phyloP scores from a whole-genome alignment of 2,329 filamentous ascomycete genomes.

The Emmonsia crescens region DNA sequence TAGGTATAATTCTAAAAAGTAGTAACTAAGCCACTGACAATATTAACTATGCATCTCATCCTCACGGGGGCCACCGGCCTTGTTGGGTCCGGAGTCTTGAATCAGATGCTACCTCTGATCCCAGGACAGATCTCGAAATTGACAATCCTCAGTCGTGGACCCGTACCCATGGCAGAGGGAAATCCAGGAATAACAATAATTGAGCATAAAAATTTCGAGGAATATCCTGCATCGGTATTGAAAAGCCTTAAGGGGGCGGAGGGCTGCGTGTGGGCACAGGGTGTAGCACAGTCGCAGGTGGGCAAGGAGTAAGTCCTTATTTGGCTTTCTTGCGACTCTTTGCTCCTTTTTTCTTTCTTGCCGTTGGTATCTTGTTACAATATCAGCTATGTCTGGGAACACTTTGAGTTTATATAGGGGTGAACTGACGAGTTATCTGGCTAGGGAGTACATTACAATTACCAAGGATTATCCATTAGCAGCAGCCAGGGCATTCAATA shows the following conservation, averaged over 20 bases:
- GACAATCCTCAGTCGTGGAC: slow-evolving; percentile 55
- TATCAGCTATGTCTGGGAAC: slow-evolving; percentile 5
- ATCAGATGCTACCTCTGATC: slow-evolving; percentile 44
- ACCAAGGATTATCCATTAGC: slow-evolving; percentile 56
- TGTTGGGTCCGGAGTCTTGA: slow-evolving; percentile 50
- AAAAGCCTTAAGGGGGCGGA: slow-evolving; percentile 51
- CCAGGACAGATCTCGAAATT: slow-evolving; percentile 48
- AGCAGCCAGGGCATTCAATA: slow-evolving; percentile 50
- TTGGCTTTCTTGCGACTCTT: slow-evolving; percentile 8
- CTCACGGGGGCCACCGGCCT: slow-evolving; percentile 59
- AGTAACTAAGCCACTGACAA: not conserved
- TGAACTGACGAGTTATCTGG: not conserved
- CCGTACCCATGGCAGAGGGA: slow-evolving; percentile 51
- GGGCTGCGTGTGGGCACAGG: slow-evolving; percentile 65
- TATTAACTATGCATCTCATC: slow-evolving; percentile 41
- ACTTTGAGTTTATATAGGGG: not conserved
- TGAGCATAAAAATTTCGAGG: slow-evolving; percentile 55
- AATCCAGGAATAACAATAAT: slow-evolving; percentile 48
- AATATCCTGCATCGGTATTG: slow-evolving; percentile 49
- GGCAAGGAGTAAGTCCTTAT: slow-evolving; percentile 41
- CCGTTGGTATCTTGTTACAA: not conserved
- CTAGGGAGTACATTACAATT: slow-evolving; percentile 53
- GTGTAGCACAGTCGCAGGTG: slow-evolving; percentile 52
- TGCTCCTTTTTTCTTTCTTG: slow-evolving; percentile 14
- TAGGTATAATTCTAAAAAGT: not conserved